Conservation (phyloP, 805 yeast species). For the Candida vartiovaarae region DNA sequence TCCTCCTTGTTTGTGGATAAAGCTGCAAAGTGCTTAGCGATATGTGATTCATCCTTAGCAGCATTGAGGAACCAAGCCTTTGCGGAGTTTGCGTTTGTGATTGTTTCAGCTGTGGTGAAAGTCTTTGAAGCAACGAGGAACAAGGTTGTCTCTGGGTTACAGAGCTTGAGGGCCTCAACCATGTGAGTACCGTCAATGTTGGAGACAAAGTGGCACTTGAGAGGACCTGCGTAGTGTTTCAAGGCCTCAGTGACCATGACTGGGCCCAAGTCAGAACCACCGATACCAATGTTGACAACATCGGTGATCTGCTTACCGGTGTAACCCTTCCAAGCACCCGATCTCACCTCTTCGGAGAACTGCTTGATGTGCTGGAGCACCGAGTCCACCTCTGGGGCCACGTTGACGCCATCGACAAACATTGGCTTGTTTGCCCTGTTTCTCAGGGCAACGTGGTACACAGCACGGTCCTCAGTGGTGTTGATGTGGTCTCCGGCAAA, state of each 20-base stretch:
- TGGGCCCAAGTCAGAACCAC: constrained; percentile 98
- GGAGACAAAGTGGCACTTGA: constrained; percentile 88
- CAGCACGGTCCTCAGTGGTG: constrained; percentile 95
- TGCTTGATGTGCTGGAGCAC: constrained; percentile 96
- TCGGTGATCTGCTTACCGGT: constrained; percentile 92
- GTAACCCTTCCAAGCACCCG: constrained; percentile 95
- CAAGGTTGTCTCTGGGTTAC: constrained; percentile 87
- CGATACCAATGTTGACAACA: constrained; percentile 96
- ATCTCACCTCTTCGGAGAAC: constrained; percentile 82
- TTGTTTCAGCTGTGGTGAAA: constrained; percentile 97
- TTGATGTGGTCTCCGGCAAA: constrained; percentile 92
- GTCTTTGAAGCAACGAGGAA: constrained; percentile 94
- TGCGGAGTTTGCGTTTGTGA: constrained; percentile 93
- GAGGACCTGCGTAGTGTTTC: constrained; percentile 75
- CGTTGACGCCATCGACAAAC: constrained; percentile 85
- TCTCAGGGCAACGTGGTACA: constrained; percentile 93
- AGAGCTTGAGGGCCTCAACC: constrained; percentile 75
- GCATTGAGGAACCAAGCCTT: constrained; percentile 84
- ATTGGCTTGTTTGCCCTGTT: constrained; percentile 80
- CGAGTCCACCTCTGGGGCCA: constrained; percentile 83
- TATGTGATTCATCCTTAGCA: constrained; percentile 60
- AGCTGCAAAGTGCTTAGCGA: constrained; percentile 97
- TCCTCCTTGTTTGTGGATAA: constrained; percentile 87
- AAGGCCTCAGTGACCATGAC: constrained; percentile 99
- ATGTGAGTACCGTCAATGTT: constrained; percentile 98